Conservation (phyloP, 192 early-diverging fungal genomes). For the Backusella circina region DNA sequence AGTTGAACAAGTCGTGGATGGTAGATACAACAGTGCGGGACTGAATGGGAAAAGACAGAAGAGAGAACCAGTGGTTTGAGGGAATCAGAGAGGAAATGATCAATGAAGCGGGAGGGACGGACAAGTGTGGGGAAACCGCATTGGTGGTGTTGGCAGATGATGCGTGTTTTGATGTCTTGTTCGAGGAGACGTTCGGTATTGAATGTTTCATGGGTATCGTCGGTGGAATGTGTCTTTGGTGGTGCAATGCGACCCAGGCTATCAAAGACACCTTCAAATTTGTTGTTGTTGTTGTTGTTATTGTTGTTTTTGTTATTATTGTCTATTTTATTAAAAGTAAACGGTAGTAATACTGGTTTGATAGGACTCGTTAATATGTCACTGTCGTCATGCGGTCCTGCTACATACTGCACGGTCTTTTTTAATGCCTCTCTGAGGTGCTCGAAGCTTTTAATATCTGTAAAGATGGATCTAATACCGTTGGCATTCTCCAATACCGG, state of each 20-base stretch:
- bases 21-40: neutral
- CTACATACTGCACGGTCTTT: neutral
- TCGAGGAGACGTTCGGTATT: neutral
- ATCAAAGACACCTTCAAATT: neutral
- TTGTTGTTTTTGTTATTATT: neutral
- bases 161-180: neutral
- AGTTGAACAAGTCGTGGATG: neutral
- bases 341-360: neutral
- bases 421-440: neutral
- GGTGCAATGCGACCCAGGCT: neutral
- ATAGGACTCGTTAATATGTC: neutral
- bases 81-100: neutral
- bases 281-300: neutral
- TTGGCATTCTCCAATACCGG: neutral
- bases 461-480: neutral
- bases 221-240: neutral
- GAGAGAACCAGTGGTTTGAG: neutral
- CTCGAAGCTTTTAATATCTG: constrained; percentile 2
- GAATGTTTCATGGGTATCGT: neutral
- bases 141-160: neutral
- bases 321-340: neutral
- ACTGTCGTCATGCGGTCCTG: neutral
- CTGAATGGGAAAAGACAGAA: neutral
- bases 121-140: constrained; percentile 16
- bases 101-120: neutral